Base-by-base conservation (phyloP, 345 rosid species). In the Camelina neglecta region DNA sequence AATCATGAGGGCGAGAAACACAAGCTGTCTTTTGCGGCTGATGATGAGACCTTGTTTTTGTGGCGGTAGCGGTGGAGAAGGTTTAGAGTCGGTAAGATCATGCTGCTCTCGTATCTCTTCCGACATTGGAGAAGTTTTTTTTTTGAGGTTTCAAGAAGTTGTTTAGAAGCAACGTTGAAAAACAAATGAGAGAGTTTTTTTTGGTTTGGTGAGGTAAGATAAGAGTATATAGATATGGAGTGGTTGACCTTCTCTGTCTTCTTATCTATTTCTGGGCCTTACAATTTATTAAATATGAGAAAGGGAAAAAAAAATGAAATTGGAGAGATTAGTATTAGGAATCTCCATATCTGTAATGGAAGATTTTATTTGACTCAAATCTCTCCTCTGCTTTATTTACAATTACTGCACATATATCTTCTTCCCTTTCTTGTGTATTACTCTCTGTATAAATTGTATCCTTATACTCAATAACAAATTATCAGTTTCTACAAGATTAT, bases 11-110 rank as follows among this genome's bases (percentile, higher is more conserved):
- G 87, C 86, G 10, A 93, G 88, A 69, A 79, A 71, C 60, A 84
- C 89, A 54, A 90, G 90, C 51, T 90, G 94, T 42, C 81, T 72
- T 6, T 72, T 85, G 65, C 86, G 84, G 75, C 81, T 86, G 45
- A 87, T 86, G 45, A 87, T 75, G 81, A 83, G 68, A 50, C 82
- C 80, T 2, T 51, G 41, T 59, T 66, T 66, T 11, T 6, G 77
- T 7, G 73, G 73, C 7, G 68, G 62, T 18, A 12, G 72, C 6
- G 69, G 60, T 10, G 42, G 21, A 65, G 72, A 49, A 12, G 80
- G 71, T 69, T 77, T 77, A 56, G 76, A 2, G 0, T 48, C 61
- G 20, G 75, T 13, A n/a, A 62, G 44, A 62, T 36, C 64, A 0
- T 65, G 71, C 11, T 65, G 71, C 11, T 64, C 72, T 47, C 71